These are phyloP conservation scores for Oryza glaberrima DNA, from an alignment of 176 grass and related monocot genomes.

Conservation along the genomic window DNA sequence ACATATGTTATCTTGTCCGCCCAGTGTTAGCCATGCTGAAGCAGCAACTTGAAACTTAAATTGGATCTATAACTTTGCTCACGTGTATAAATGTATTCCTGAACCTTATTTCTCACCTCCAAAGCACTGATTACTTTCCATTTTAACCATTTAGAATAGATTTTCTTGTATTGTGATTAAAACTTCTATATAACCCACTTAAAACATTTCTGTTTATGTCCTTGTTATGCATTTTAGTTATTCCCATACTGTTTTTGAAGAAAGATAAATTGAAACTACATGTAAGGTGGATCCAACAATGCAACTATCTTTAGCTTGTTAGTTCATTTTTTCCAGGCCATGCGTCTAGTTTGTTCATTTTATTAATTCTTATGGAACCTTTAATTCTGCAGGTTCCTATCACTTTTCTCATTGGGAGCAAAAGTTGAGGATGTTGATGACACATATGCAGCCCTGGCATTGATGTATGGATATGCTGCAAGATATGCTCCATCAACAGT, in stretches of 20 bases:
- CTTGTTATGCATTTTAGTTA: slow-evolving; percentile 20
- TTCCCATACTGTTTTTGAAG: slow-evolving; percentile 24
- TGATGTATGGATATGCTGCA: slow-evolving; percentile 99
- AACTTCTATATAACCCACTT: background rate
- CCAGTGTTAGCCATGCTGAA: slow-evolving; percentile 16
- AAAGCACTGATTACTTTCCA: slow-evolving; percentile 13
- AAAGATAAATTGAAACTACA: slow-evolving; percentile 20
- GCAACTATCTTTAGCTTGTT: slow-evolving; percentile 20
- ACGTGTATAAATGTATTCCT: slow-evolving; percentile 12
- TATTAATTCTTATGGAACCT: slow-evolving; percentile 28
- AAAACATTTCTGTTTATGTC: background rate
- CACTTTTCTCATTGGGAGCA: slow-evolving; percentile 73
- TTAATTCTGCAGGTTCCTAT: slow-evolving; percentile 74
- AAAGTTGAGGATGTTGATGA: slow-evolving; percentile 90
- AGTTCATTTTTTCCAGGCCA: slow-evolving; percentile 28
- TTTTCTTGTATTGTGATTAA: background rate
- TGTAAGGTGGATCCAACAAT: slow-evolving; percentile 3
- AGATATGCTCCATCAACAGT: slow-evolving; percentile 98
- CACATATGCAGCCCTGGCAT: slow-evolving; percentile 92
- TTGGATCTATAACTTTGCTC: background rate
- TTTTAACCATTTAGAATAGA: slow-evolving; percentile 2
- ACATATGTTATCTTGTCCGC: slow-evolving; percentile 27
- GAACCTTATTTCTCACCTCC: slow-evolving; percentile 4
- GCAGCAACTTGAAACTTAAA: slow-evolving; percentile 26
- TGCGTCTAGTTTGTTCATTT: slow-evolving; percentile 26